These are phyloP conservation scores for Fusarium neocosmosporiellum DNA, from an alignment of 2,329 filamentous ascomycete species.

Conservation along the genomic window DNA sequence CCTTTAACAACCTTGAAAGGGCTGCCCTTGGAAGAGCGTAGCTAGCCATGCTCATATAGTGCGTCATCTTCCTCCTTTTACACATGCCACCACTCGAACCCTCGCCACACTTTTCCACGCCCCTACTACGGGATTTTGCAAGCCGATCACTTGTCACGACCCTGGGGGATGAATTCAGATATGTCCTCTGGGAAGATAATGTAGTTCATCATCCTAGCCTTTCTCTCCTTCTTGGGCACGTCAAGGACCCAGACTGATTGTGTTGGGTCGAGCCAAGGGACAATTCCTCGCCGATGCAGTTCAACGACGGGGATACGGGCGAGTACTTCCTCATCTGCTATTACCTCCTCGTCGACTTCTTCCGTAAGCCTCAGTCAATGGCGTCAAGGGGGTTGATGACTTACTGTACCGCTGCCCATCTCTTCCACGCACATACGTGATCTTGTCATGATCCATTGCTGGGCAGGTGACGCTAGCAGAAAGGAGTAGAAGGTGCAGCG, in stretches of 20 bases:
- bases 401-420: too few relatives aligned
- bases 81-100: not conserved
- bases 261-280: not conserved
- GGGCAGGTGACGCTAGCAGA: too few relatives aligned
- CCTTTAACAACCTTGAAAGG: not conserved
- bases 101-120: too few relatives aligned
- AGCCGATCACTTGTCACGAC: not conserved
- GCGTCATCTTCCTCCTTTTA: not conserved
- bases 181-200: not conserved
- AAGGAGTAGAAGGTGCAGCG: too few relatives aligned
- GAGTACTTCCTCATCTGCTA: too few relatives aligned
- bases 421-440: too few relatives aligned
- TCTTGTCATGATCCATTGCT: too few relatives aligned
- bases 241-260: not conserved
- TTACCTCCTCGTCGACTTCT: too few relatives aligned
- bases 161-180: not conserved
- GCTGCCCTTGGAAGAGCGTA: too few relatives aligned
- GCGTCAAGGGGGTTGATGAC: too few relatives aligned
- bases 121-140: not conserved
- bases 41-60: not conserved
- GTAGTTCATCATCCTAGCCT: not conserved
- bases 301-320: not conserved
- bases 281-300: not conserved
- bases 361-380: too few relatives aligned
- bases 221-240: not conserved